These are phyloP conservation scores for Fistulifera solaris DNA, from an alignment of 108 stramenopile genomes.

Conservation along the genomic window DNA sequence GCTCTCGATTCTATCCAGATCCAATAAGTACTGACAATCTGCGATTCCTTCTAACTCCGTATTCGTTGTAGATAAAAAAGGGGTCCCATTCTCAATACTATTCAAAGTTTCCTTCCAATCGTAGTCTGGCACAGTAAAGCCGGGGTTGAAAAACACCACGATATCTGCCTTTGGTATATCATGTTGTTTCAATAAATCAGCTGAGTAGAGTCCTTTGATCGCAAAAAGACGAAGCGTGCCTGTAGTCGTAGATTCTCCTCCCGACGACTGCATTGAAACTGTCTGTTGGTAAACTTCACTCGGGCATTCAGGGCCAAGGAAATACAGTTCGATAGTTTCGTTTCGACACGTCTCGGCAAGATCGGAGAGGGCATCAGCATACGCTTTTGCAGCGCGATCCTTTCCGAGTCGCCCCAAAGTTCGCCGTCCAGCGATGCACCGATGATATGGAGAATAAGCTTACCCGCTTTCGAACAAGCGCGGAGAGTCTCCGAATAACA, in stretches of 20 bases:
- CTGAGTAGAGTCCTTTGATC: constrained; percentile 19
- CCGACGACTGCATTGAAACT: constrained; percentile 28
- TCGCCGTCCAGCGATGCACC: constrained; percentile 77
- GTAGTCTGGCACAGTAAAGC: constrained; percentile 84
- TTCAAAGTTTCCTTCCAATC: constrained; percentile 57
- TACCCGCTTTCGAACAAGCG: constrained; percentile 4
- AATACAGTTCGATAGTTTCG: constrained; percentile 37
- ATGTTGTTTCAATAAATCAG: constrained; percentile 10
- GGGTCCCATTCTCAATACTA: constrained; percentile 24
- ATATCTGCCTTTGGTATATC: constrained; percentile 37
- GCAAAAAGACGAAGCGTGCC: constrained; percentile 16
- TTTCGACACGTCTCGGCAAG: constrained; percentile 30
- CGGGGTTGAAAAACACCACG: constrained; percentile 85
- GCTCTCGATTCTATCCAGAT: constrained; percentile 34
- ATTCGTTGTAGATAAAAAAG: constrained; percentile 79
- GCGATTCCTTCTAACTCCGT: constrained; percentile 81
- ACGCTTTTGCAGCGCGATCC: constrained; percentile 31
- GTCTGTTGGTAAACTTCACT: constrained; percentile 12
- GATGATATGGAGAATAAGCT: constrained; percentile 65
- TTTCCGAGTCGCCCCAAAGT: constrained; percentile 42
- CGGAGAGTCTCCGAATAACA: constrained; percentile 32
- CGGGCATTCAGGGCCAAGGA: constrained; percentile 77
- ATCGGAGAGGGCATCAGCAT: constrained; percentile 73
- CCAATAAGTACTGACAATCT: constrained; percentile 59
- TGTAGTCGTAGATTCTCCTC: constrained; percentile 1